phyloP scores from a whole-genome alignment of 2,329 filamentous ascomycete genomes.

The Fusarium mexicanum region DNA sequence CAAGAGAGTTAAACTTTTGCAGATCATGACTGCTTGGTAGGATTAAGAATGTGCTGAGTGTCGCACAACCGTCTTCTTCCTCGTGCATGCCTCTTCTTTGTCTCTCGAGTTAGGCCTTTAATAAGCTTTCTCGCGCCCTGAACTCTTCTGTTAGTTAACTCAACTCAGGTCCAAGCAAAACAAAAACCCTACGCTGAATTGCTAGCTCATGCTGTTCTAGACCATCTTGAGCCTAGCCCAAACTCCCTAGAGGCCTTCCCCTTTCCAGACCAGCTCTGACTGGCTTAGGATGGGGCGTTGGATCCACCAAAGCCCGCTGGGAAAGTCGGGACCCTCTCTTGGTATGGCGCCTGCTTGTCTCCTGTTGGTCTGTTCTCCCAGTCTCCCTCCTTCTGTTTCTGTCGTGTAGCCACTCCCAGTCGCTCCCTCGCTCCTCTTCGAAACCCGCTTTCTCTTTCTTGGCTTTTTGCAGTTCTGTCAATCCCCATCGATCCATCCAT shows the following conservation, averaged over 20 bases:
- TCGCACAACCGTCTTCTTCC: background rate
- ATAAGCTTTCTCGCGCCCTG: slow-evolving; percentile 11
- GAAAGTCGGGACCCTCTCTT: slow-evolving; percentile 17
- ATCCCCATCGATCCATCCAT: slow-evolving; percentile 30
- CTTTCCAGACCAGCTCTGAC: slow-evolving; percentile 25
- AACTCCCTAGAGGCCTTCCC: slow-evolving; percentile 15
- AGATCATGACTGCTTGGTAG: background rate
- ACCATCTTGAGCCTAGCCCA: slow-evolving; percentile 19
- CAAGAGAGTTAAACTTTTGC: background rate
- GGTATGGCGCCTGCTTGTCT: slow-evolving; percentile 31
- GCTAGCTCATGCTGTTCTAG: slow-evolving; percentile 3
- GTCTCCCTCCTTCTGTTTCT: slow-evolving; percentile 20
- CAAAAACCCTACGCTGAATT: slow-evolving; percentile 15
- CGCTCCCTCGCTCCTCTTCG: slow-evolving; percentile 29
- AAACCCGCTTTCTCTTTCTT: slow-evolving; percentile 38
- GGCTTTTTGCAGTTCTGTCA: slow-evolving; percentile 38
- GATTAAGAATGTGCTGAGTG: background rate
- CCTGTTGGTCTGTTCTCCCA: slow-evolving; percentile 34
- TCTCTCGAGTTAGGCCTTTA: background rate
- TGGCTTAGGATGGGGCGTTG: background rate
- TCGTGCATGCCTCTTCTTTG: background rate
- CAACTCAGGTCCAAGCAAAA: slow-evolving; percentile 16
- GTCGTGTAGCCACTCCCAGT: slow-evolving; percentile 31
- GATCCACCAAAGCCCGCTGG: slow-evolving; percentile 21
- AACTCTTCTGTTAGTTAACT: background rate